A percentile compares a stretch with the other conserved stretches of the same genome.
Conservation (phyloP, 2,329 filamentous ascomycete species). For the Volutella citrinella region DNA sequence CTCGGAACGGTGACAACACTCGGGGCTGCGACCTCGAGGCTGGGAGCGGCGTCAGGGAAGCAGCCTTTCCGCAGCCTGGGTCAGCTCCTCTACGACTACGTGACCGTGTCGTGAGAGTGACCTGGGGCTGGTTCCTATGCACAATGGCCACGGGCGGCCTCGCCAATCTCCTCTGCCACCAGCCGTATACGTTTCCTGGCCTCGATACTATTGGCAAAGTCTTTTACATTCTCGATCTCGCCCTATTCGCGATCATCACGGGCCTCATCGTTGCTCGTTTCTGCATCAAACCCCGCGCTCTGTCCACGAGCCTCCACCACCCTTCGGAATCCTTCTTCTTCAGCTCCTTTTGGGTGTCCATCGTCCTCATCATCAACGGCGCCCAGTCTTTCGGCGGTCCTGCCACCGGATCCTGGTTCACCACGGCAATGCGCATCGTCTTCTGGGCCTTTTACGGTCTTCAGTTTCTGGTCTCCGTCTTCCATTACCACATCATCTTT, state of each 20-base stretch:
- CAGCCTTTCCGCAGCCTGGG: slow-evolving; percentile 1
- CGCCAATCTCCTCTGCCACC: slow-evolving; percentile 22
- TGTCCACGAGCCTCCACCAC: slow-evolving; percentile 58
- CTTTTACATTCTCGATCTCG: slow-evolving; percentile 46
- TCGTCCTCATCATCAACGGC: slow-evolving; percentile 62
- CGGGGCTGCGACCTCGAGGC: no score
- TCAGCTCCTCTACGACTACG: background rate
- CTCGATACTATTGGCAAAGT: slow-evolving; percentile 42
- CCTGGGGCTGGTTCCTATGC: slow-evolving; percentile 27
- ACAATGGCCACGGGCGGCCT: slow-evolving; percentile 29
- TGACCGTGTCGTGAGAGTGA: slow-evolving; percentile 9
- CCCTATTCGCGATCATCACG: slow-evolving; percentile 47
- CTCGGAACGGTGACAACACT: no score
- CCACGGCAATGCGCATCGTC: slow-evolving; percentile 40
- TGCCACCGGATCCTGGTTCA: slow-evolving; percentile 46
- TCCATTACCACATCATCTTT: slow-evolving; percentile 28
- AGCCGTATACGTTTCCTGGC: slow-evolving; percentile 43
- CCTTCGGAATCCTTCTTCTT: slow-evolving; percentile 64
- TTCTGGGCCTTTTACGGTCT: slow-evolving; percentile 49
- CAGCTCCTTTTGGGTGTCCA: slow-evolving; percentile 57
- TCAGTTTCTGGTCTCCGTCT: slow-evolving; percentile 20
- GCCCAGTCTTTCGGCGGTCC: slow-evolving; percentile 57
- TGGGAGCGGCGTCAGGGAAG: no score
- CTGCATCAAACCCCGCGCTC: slow-evolving; percentile 55
- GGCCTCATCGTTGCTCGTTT: slow-evolving; percentile 56